Base-by-base conservation (phyloP, 345 rosid species). In the Gossypium raimondii region DNA sequence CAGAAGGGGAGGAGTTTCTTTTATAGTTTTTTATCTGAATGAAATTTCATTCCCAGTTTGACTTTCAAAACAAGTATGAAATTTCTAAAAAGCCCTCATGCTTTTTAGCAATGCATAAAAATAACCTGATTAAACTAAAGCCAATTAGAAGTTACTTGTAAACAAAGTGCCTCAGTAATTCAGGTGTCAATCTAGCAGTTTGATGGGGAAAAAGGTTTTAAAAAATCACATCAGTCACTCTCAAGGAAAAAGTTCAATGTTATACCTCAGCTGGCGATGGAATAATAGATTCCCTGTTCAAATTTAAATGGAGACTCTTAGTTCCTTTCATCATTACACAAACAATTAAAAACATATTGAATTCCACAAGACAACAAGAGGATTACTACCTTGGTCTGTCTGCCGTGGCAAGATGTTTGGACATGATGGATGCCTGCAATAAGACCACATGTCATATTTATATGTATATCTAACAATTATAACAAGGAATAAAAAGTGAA, bases 381-480 rank as follows among this genome's bases (percentile, higher is more conserved):
- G 41, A 17, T n/a, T 27, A 51, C 68, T 86, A 94, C 98, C 95
- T 88, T 79, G 89, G 89, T 78, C 92, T 80, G 72, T 90, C 98
- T 45, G 93, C 78, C 85, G 90, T 90, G 0, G 94, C 84, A 76
- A 90, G 93, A 88, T 88, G 97, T 75, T 90, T 91, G 22, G 96
- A 89, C 97, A 93, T 89, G 75, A 93, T 88, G 34, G 93, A 93
- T 78, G 92, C 97, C 98, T 95, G 93, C 81, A 87, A 78, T 68
- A 51, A 48, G 76, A 51, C 73, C 50, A 68, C 11, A 52, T 52
- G 58, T 50, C 7, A 62, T 9, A 22, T 47, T 63, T 75, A 18
- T 25, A 16, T 56, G 16, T 11, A 22, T 61, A 60, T 60, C 70
- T 63, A 61, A 53, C 63, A 6, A 59, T 48, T 63, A 63, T 48